phyloP scores from a whole-genome alignment of 495 filamentous ascomycete genomes.

The Cetradonia linearis region DNA sequence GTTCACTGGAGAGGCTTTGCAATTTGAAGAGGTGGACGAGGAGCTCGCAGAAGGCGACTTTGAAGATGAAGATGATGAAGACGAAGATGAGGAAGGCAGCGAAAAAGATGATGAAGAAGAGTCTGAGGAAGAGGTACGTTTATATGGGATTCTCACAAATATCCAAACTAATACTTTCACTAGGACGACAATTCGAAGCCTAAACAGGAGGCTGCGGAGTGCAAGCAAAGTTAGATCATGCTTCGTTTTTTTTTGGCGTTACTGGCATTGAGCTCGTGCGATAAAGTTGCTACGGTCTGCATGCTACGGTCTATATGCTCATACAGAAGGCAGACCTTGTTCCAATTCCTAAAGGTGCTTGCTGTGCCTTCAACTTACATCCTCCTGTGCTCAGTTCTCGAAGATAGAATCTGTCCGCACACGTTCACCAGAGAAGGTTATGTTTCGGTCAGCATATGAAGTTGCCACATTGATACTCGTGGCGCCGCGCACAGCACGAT shows the following conservation, averaged over 20 bases:
- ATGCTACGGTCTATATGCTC: conserved; percentile 3
- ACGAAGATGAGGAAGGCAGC: conserved; percentile 73
- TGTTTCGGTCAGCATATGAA: neutral
- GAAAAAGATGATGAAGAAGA: conserved; percentile 85
- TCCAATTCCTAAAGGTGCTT: conserved; percentile 6
- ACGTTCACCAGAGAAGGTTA: neutral
- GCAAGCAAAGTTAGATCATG: conserved; percentile 89
- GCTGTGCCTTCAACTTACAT: conserved; percentile 5
- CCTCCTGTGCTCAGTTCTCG: neutral
- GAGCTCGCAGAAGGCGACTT: conserved; percentile 74
- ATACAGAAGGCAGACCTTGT: neutral
- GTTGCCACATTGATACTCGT: neutral
- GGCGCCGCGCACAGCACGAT: neutral
- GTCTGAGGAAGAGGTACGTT: conserved; percentile 82
- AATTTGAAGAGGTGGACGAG: conserved; percentile 89
- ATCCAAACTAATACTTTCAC: conserved; percentile 28
- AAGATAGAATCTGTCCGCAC: neutral
- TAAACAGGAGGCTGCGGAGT: conserved; percentile 97
- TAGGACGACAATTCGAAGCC: conserved; percentile 94
- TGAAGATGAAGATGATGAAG: conserved; percentile 81
- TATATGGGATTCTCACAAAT: neutral
- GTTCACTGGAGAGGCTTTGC: conserved; percentile 98
- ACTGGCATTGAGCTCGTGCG: neutral
- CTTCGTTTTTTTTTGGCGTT: conserved; percentile 1
- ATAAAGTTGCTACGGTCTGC: conserved; percentile 7